Evolutionary conservation across 2,329 filamentous ascomycete species (phyloP).

Genomic region (Diaporthe capsici): DNA sequence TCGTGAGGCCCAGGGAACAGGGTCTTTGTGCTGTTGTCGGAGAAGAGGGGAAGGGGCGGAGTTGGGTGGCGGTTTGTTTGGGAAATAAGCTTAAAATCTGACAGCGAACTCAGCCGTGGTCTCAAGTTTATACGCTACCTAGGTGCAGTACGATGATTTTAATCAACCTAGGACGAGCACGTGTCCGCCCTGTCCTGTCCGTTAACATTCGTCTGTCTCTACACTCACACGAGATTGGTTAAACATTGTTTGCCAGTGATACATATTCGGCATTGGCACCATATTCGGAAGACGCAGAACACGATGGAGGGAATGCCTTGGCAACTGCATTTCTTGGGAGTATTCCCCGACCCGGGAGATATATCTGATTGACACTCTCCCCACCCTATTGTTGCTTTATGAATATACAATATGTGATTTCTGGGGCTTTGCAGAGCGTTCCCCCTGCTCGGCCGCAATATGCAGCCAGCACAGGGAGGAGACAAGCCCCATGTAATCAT

Average conservation of each 20-base stretch:
- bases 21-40: neutral
- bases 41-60: neutral
- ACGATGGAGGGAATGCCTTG: neutral
- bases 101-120: conserved; percentile 1
- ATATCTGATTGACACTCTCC: conserved; percentile 3
- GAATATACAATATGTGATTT: conserved; percentile 18
- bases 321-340: neutral
- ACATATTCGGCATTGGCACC: no score
- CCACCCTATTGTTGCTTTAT: neutral
- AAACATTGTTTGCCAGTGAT: neutral
- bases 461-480: neutral
- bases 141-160: neutral
- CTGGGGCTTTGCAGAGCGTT: neutral
- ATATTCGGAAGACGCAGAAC: no score
- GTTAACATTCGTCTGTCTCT: neutral
- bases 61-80: neutral
- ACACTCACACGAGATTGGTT: no score
- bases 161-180: neutral
- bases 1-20: conserved; percentile 11
- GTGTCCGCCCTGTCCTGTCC: neutral
- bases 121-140: neutral
- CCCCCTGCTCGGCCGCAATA: neutral
- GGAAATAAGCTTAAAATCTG: conserved; percentile 33
- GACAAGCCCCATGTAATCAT: neutral
- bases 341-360: neutral